Base-by-base conservation (phyloP, 768 basidiomycete species). In the Mrakia hoshinonis region DNA sequence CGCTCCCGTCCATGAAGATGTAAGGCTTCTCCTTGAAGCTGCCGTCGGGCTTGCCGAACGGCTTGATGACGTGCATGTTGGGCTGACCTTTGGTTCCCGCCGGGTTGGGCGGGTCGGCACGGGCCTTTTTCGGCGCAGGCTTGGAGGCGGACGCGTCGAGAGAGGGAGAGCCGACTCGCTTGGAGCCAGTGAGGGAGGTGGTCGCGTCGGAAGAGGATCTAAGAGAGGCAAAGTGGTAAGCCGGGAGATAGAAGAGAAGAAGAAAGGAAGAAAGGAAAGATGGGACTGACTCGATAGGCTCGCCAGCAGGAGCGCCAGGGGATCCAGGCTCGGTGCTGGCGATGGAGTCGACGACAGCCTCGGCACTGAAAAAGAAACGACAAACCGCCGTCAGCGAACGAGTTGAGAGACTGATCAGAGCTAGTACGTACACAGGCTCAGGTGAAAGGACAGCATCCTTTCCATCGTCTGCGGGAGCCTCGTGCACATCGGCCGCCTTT, bases 71-170 rank as follows among this genome's bases (percentile, higher is more conserved):
- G 43, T 55, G 54, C 54, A 39, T 66, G 61, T 70, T 60, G 46
- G 60, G 24, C n/a, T 46, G 48, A 36, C 51, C 34, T 29, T 39
- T 9, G 26, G 49, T 10, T 64, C 43, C 10, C 5, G 22, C 29
- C 85, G 83, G 34, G 15, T 15, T 39, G 60, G 46, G 26, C 36
- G 29, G 46, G n/a, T 63, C 61, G 22, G 36, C 31, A 29, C 58
- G 68, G 4, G 82, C 80, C n/a, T 78, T 74, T 64, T 83, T 82
- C 24, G 62, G 38, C 29, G 71, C 72, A 48, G 70, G 39, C 18
- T 46, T 52, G 36, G 71, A 55, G 26, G 68, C 48, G 67, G 55
- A 58, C 39, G 51, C 43, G 62, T 74, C 60, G 68, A 64, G 46
- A 47, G 77, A 75, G 4, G 78, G 76, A n/a, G 77, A 75, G 13